These are phyloP conservation scores for Euphorbia peplus DNA, from an alignment of 345 rosid species.

Conservation along the genomic window DNA sequence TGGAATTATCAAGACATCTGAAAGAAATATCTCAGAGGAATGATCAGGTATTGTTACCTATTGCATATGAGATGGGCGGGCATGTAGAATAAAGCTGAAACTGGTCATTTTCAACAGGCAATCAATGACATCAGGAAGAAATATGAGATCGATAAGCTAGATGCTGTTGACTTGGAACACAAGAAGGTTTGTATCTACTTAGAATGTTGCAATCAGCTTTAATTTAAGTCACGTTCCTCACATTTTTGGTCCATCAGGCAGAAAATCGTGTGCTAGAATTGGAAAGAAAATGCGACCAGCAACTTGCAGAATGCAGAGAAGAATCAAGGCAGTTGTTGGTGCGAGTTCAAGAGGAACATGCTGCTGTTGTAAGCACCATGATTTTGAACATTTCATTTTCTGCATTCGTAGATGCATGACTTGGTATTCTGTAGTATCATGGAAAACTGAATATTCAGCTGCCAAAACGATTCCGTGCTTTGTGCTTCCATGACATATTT, in stretches of 20 bases:
- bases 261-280: slow-evolving; percentile 47
- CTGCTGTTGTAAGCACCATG: slow-evolving; percentile 49
- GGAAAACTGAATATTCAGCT: background rate
- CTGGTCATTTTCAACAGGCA: slow-evolving; percentile 41
- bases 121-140: slow-evolving; percentile 79
- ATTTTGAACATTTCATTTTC: slow-evolving; percentile 10
- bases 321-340: slow-evolving; percentile 51
- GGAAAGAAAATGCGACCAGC: slow-evolving; percentile 50
- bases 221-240: slow-evolving; percentile 24
- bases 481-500: background rate
- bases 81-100: slow-evolving; percentile 12
- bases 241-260: slow-evolving; percentile 41
- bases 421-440: background rate
- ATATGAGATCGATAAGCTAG: slow-evolving; percentile 78
- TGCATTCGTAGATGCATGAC: background rate
- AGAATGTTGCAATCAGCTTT: slow-evolving; percentile 8
- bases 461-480: background rate
- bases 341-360: slow-evolving; percentile 56
- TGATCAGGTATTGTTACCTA: slow-evolving; percentile 65
- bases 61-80: slow-evolving; percentile 13
- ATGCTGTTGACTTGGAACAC: slow-evolving; percentile 51
- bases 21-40: slow-evolving; percentile 88
- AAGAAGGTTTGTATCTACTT: slow-evolving; percentile 51
- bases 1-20: slow-evolving; percentile 79
- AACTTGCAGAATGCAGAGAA: slow-evolving; percentile 51